A percentile compares a stretch with the other conserved stretches of the same genome.
phyloP scores from a whole-genome alignment of 2,329 filamentous ascomycete species.

The Cryphonectria parasitica region DNA sequence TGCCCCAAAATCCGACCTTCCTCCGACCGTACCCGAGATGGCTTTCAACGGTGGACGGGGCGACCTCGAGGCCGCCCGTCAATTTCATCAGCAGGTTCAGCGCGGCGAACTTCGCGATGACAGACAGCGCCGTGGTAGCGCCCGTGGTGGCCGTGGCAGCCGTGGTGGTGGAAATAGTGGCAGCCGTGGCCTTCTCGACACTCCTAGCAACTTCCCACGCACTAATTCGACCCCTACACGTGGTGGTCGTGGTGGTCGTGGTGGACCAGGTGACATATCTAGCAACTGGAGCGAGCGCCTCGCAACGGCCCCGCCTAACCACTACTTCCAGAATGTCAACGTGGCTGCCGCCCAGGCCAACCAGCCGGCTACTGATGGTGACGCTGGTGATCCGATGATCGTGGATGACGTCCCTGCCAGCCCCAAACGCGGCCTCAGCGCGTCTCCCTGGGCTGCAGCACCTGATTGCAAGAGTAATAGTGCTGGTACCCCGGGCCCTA shows the following conservation, averaged over 20 bases:
- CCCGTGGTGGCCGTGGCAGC: neutral
- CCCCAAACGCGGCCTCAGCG: conserved; percentile 1
- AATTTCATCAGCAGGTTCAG: neutral
- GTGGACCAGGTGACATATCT: neutral
- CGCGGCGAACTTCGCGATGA: neutral
- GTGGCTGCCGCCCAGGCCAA: neutral
- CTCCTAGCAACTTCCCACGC: neutral
- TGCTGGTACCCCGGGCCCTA: neutral
- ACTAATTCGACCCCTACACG: neutral
- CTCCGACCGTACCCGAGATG: neutral
- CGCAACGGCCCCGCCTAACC: neutral
- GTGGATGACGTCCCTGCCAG: neutral
- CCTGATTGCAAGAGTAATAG: neutral
- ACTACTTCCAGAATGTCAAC: neutral
- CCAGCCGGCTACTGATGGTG: neutral
- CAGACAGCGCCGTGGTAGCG: neutral
- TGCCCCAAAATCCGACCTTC: neutral
- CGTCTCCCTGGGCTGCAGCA: conserved; percentile 2
- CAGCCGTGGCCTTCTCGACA: neutral
- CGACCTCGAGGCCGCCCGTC: conserved; percentile 7
- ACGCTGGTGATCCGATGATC: conserved; percentile 6
- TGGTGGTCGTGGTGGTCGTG: conserved; percentile 1
- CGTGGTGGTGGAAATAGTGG: neutral
- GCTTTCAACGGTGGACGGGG: neutral
- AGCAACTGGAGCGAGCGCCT: neutral